Conservation (phyloP, 106 monocot genomes). For the Iris macrosiphon region DNA sequence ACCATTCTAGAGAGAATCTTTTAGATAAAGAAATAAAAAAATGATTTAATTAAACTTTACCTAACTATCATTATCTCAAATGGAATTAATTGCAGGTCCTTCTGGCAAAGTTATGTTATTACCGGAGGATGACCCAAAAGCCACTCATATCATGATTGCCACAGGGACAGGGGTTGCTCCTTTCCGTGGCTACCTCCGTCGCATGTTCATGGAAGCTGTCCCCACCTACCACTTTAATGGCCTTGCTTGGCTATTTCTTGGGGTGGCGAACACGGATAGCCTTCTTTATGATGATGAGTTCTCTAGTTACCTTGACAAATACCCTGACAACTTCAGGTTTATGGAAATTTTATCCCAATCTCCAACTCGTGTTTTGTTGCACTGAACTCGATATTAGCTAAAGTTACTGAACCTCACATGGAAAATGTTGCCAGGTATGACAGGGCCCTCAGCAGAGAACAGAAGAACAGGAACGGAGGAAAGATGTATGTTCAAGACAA, state of each 20-base stretch:
- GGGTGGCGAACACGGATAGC: conserved; percentile 87
- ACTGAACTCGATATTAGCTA: too few species aligned
- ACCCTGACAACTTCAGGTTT: conserved; percentile 81
- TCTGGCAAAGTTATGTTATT: conserved; percentile 97
- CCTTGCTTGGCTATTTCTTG: conserved; percentile 96
- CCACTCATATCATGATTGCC: conserved; percentile 97
- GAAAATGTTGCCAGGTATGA: conserved; percentile 47
- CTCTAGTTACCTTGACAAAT: conserved; percentile 49
- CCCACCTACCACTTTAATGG: conserved; percentile 64
- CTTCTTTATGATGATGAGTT: conserved; percentile 97
- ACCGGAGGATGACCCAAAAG: conserved; percentile 83
- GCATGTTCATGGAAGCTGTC: conserved; percentile 96
- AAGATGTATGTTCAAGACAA: conserved; percentile 99
- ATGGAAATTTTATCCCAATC: too few species aligned
- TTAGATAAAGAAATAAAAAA: too few species aligned
- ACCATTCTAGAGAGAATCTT: too few species aligned
- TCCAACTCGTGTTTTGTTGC: too few species aligned
- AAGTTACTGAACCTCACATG: too few species aligned
- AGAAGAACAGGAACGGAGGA: conserved; percentile 80
- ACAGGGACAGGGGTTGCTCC: conserved; percentile 99
- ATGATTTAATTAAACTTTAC: too few species aligned
- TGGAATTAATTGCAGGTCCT: conserved; percentile 82
- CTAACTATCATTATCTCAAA: too few species aligned
- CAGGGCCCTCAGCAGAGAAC: conserved; percentile 78
- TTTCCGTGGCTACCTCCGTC: conserved; percentile 84